Evolutionary conservation across 768 basidiomycete species (phyloP), one percentile per base, ranked within the genome.

Genomic region (Boletus patriciae): DNA sequence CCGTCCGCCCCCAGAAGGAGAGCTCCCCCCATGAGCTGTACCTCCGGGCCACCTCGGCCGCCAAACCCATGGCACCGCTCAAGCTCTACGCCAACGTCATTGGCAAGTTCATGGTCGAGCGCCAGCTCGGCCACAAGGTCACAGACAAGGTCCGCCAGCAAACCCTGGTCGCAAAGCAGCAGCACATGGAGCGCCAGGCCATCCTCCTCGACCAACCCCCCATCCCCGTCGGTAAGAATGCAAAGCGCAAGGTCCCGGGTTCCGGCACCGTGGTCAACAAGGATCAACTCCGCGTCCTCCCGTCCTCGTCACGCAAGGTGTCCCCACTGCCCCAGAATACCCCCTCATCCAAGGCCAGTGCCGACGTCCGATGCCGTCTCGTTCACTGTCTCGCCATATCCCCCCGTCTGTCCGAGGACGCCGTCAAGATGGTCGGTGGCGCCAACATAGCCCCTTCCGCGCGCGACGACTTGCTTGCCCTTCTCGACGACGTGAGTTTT

Each of bases 21-120:
- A 77, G 75, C 57, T 67, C 77, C 2, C 76, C 79, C 9, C 87
- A 90, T 62, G 90, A 92, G 59, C 78, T 92, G 31, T 92, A 89
- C 70, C 78, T 91, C 21, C 82, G 88, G 16, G 75, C 83, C 13
- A 76, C 85, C 37, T 80, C 81, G 16, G 76, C 80, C 9, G 73
- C 79, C 23, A 86, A 83, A 68, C 83, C 80, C 47, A 81, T 76
- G 60, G 81, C 83, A 0, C 84, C 87, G 2, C 80, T 92, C 62
- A 90, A 88, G 68, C 81, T 88, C 19, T 82, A 86, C 62, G 90
- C 87, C 59, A 85, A 83, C 62, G 82, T 92, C 43, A 77, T 82
- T n/a, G 88, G 88, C 37, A 90, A 86, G 70, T 82, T 88, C 66
- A 77, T 74, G 36, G 83, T 91, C 50, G 83, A 85, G 48, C 82